Percentiles rank a stretch among this genome's conserved stretches.
phyloP scores from a whole-genome alignment of 1,284 basidiomycete species.

The Kalmanozyma brasiliensis region DNA sequence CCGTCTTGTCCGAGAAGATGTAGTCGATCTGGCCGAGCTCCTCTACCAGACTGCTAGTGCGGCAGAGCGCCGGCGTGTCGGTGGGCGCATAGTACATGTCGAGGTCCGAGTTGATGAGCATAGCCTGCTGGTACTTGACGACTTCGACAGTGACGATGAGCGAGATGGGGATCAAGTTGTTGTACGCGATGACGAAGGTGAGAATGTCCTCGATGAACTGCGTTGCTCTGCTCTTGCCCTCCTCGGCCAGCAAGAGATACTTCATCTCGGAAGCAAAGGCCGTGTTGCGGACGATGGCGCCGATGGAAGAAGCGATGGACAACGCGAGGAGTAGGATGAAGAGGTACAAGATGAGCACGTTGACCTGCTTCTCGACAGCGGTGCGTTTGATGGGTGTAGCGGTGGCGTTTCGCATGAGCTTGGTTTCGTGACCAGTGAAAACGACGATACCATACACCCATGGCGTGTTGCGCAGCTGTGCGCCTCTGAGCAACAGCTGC shows the following conservation, averaged over 20 bases:
- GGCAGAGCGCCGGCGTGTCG: slow-evolving; percentile 94
- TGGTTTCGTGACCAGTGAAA: slow-evolving; percentile 98
- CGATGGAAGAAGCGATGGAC: slow-evolving; percentile 90
- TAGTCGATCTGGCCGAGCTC: slow-evolving; percentile 99
- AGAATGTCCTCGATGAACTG: slow-evolving; percentile 80
- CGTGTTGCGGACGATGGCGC: slow-evolving; percentile 77
- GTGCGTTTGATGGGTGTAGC: slow-evolving; percentile 95
- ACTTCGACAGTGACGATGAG: slow-evolving; percentile 99
- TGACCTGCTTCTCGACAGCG: slow-evolving; percentile 94
- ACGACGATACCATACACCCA: slow-evolving; percentile 96
- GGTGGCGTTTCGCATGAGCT: slow-evolving; percentile 91
- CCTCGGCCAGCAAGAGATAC: slow-evolving; percentile 59
- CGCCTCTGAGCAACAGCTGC: slow-evolving; percentile 91
- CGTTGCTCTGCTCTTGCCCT: slow-evolving; percentile 62
- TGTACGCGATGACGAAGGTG: slow-evolving; percentile 98
- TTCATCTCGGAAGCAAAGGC: slow-evolving; percentile 55
- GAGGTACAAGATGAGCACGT: slow-evolving; percentile 94
- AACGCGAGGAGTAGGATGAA: slow-evolving; percentile 87
- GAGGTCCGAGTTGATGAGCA: slow-evolving; percentile 91
- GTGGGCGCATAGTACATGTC: slow-evolving; percentile 85
- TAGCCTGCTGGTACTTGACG: slow-evolving; percentile 97
- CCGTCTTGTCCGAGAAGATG: slow-evolving; percentile 98
- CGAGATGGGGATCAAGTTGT: slow-evolving; percentile 98
- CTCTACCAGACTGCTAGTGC: slow-evolving; percentile 96
- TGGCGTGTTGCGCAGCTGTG: slow-evolving; percentile 93